phyloP scores from a whole-genome alignment of 306 rosid species.

The Prunus mongolica region DNA sequence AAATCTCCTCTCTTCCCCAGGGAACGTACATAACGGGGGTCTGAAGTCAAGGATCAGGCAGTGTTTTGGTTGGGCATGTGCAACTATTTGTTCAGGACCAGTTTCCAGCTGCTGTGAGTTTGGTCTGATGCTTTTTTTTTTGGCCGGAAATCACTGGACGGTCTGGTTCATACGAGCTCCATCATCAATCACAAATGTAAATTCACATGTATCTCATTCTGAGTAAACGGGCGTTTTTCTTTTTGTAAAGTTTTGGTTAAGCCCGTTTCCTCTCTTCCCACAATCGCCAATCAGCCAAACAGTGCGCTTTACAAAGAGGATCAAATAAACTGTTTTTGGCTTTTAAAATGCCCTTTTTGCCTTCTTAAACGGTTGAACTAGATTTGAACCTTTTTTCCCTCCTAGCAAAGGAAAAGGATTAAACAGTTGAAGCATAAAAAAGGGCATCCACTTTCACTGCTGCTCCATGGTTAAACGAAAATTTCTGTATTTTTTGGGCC shows the following conservation, averaged over 20 bases:
- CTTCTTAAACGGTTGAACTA: too few relatives aligned
- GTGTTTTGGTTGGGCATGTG: background rate
- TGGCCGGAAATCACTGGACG: background rate
- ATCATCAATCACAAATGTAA: background rate
- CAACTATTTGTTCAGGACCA: background rate
- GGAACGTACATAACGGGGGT: background rate
- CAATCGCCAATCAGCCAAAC: too few relatives aligned
- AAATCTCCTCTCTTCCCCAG: too few relatives aligned
- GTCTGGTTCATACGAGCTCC: background rate
- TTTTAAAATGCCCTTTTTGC: too few relatives aligned
- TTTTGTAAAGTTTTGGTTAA: background rate
- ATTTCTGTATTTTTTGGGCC: too few relatives aligned
- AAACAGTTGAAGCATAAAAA: too few relatives aligned
- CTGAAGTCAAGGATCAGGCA: background rate
- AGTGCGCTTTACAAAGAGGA: too few relatives aligned
- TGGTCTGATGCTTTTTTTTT: background rate
- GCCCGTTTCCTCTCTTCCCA: background rate
- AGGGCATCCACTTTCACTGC: too few relatives aligned
- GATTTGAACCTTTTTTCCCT: too few relatives aligned
- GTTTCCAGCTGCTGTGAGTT: background rate
- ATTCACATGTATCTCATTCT: background rate
- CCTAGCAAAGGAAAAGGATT: too few relatives aligned
- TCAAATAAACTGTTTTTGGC: too few relatives aligned
- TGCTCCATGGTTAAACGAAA: too few relatives aligned
- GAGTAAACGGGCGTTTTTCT: background rate